Evolutionary conservation across 208 protist genomes (phyloP).

Genomic region (Crithidia brevicula): DNA sequence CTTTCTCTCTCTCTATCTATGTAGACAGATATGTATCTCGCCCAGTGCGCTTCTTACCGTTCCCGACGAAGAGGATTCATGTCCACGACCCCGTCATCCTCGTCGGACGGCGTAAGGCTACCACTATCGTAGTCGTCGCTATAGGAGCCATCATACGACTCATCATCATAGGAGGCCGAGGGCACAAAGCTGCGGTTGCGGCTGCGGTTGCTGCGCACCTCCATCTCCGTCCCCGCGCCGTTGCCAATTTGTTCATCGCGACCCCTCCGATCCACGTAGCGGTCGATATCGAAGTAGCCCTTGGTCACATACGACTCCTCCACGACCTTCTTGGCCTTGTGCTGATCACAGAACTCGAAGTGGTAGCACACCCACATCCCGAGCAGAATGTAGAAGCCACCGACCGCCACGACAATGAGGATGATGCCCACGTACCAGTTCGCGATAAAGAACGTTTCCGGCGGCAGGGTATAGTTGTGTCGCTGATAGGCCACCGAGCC

Average conservation of each 20-base stretch:
- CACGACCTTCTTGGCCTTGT: slow-evolving; percentile 39
- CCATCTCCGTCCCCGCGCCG: not conserved
- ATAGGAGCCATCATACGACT: slow-evolving; percentile 8
- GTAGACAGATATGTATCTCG: too few relatives aligned
- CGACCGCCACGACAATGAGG: slow-evolving; percentile 31
- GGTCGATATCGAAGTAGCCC: slow-evolving; percentile 34
- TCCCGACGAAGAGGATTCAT: slow-evolving; percentile 23
- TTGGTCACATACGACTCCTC: slow-evolving; percentile 27
- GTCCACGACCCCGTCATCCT: slow-evolving; percentile 6
- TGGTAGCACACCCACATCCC: slow-evolving; percentile 36
- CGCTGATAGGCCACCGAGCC: slow-evolving; percentile 27
- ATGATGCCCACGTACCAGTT: slow-evolving; percentile 50
- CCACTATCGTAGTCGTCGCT: slow-evolving; percentile 16
- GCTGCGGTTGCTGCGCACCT: slow-evolving; percentile 6
- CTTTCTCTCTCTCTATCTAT: not conserved
- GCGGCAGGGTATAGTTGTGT: not conserved
- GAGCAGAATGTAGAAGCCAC: slow-evolving; percentile 26
- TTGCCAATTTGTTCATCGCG: not conserved
- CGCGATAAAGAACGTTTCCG: slow-evolving; percentile 24
- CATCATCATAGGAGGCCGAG: not conserved
- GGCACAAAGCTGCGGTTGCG: slow-evolving; percentile 4
- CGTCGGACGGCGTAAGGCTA: not conserved
- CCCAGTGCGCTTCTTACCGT: too few relatives aligned
- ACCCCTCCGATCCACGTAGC: not conserved
- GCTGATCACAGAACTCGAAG: slow-evolving; percentile 38